Base-by-base conservation (phyloP, 2,329 filamentous ascomycete species). In the Penicillium occitanis region DNA sequence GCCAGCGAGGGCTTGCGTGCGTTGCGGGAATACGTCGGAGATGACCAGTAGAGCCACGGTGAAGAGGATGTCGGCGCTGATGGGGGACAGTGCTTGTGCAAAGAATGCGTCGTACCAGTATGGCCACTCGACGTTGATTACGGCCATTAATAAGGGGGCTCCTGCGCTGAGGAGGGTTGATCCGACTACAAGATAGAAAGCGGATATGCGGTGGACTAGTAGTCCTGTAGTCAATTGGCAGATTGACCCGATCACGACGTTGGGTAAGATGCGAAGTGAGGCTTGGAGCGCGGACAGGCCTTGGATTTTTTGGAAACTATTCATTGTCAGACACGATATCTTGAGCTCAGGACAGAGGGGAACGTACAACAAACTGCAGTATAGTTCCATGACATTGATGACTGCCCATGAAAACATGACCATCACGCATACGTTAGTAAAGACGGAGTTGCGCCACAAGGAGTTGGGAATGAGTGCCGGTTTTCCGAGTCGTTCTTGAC, bases 1-100 rank as follows among this genome's bases (percentile, higher is more conserved):
- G 0, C 87, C 87, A 0, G 86, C 86, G 0, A 89, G 76, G 0
- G 84, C 84, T 66, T 89, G 86, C 0, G 81, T 87, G 8, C 85
- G 75, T n/a, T 81, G 77, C 0, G 85, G 83, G 67, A 88, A 88
- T 2, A 79, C 81, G 14, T 85, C 82, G 0, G 82, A 81, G 7
- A 88, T 81, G 3, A 88, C 75, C 22, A 88, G 79, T 25, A 84
- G 76, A 0, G 82, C 84, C 2, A 88, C 81, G 0, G 84, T 88
- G 71, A 87, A 88, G 6, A 88, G 76, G 0, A 85, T 75, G 65
- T 84, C 82, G 1, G 79, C 79, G 1, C 79, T 79, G 4, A 82
- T 70, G 0, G 82, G 78, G 19, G 77, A 79, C 5, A 84, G 72
- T 1, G 79, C 69, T 17, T 82, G 77, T 0, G 81, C 79, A 14